A percentile compares a stretch with the other conserved stretches of the same genome.
Conservation (phyloP, 2,329 filamentous ascomycete species). For the Nothophaeocryptopus gaeumannii region DNA sequence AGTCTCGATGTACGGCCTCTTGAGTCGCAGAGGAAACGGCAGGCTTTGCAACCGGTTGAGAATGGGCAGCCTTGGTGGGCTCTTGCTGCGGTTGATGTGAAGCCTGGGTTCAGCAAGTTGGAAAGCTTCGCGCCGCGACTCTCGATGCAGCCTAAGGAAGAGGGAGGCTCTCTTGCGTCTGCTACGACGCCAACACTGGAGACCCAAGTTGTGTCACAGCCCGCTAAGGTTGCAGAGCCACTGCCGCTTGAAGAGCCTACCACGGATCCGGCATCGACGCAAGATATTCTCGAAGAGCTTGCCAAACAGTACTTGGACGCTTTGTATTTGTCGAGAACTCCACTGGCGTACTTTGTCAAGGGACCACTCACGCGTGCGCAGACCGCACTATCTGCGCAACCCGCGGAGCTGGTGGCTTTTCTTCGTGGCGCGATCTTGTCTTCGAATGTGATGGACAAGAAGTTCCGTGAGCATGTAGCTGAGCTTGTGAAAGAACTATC, state of each 20-base stretch:
- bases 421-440: slow-evolving; percentile 48
- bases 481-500: slow-evolving; percentile 58
- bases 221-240: neutral
- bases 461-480: slow-evolving; percentile 70
- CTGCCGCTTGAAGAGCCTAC: neutral
- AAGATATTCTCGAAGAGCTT: slow-evolving; percentile 30
- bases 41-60: slow-evolving; percentile 12
- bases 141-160: neutral
- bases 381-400: slow-evolving; percentile 64
- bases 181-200: no score
- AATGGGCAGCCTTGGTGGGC: slow-evolving; percentile 27
- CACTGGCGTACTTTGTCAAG: slow-evolving; percentile 79
- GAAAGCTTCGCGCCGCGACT: neutral
- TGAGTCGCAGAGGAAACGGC: slow-evolving; percentile 26
- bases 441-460: slow-evolving; percentile 68
- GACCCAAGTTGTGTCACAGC: neutral
- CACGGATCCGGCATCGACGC: neutral
- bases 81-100: slow-evolving; percentile 16
- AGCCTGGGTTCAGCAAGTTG: neutral
- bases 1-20: slow-evolving; percentile 32
- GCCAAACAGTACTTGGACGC: slow-evolving; percentile 42
- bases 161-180: no score
- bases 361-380: slow-evolving; percentile 73
- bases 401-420: slow-evolving; percentile 64
- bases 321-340: slow-evolving; percentile 59